Conservation (phyloP, 805 yeast genomes). For the Myxozyma udenii region DNA sequence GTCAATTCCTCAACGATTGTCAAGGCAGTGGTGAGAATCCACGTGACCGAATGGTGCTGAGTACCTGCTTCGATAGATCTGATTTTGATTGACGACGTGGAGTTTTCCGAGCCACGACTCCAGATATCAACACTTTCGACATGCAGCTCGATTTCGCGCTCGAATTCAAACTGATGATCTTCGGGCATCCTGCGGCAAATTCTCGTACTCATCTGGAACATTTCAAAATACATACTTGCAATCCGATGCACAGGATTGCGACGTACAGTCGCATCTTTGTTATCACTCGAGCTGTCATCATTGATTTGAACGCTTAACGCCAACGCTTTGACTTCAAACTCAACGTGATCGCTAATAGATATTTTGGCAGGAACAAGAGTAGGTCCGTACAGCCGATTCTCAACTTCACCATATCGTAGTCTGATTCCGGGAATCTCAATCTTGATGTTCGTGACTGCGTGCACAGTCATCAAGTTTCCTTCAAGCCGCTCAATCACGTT, state of each 20-base stretch:
- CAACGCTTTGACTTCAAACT: constrained; percentile 12
- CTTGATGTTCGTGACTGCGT: constrained; percentile 46
- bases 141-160: constrained; percentile 33
- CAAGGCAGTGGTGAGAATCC: constrained; percentile 30
- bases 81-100: constrained; percentile 33
- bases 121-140: constrained; percentile 39
- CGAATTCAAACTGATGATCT: too few relatives aligned
- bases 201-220: constrained; percentile 7
- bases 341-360: constrained; percentile 12
- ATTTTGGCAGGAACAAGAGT: constrained; percentile 9
- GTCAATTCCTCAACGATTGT: constrained; percentile 28
- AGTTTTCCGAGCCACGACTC: constrained; percentile 25
- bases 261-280: neutral
- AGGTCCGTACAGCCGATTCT: constrained; percentile 7
- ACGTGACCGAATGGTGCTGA: constrained; percentile 39
- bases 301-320: constrained; percentile 3
- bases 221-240: constrained; percentile 14
- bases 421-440: constrained; percentile 49
- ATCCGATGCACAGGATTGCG: constrained; percentile 20
- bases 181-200: too few relatives aligned
- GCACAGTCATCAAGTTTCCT: constrained; percentile 36
- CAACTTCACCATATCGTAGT: constrained; percentile 40
- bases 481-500: constrained; percentile 51
- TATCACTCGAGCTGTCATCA: constrained; percentile 12
- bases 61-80: constrained; percentile 37